phyloP scores from a whole-genome alignment of 352 stramenopile genomes.

The Phytophthora rubi region DNA sequence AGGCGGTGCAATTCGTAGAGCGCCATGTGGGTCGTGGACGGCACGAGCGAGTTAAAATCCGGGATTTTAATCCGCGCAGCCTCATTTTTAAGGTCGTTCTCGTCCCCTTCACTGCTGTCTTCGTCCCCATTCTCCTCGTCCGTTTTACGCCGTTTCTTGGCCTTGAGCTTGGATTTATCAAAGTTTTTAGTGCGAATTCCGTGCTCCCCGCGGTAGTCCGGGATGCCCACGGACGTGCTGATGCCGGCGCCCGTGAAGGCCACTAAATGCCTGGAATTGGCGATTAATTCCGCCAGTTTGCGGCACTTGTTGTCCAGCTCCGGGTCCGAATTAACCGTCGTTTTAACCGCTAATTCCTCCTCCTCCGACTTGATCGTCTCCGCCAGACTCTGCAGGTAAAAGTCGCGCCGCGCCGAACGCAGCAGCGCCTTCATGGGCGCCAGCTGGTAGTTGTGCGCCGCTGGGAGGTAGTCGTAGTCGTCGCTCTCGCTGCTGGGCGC shows the following conservation, averaged over 20 bases:
- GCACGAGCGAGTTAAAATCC: slow-evolving; percentile 73
- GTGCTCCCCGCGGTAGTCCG: slow-evolving; percentile 84
- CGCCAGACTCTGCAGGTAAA: slow-evolving; percentile 25
- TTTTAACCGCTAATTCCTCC: slow-evolving; percentile 6
- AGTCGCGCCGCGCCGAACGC: slow-evolving; percentile 32
- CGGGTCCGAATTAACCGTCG: neutral
- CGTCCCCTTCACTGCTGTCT: slow-evolving; percentile 15
- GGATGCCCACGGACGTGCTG: slow-evolving; percentile 79
- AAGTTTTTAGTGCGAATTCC: slow-evolving; percentile 78
- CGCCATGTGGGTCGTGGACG: slow-evolving; percentile 84
- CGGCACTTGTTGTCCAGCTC: slow-evolving; percentile 64
- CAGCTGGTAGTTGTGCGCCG: slow-evolving; percentile 36
- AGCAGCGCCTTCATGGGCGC: slow-evolving; percentile 38
- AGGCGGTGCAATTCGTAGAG: slow-evolving; percentile 77
- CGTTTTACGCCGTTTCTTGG: slow-evolving; percentile 32
- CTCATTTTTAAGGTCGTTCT: slow-evolving; percentile 21
- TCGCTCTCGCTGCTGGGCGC: slow-evolving; percentile 27
- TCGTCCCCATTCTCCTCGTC: slow-evolving; percentile 23
- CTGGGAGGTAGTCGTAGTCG: slow-evolving; percentile 30
- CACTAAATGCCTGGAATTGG: slow-evolving; percentile 67
- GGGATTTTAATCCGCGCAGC: slow-evolving; percentile 38
- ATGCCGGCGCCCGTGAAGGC: slow-evolving; percentile 85
- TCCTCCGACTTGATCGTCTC: slow-evolving; percentile 21
- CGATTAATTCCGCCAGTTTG: slow-evolving; percentile 67
- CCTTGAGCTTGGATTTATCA: slow-evolving; percentile 33